Evolutionary conservation across 2,329 filamentous ascomycete genomes (phyloP), one percentile per base, ranked within the genome.

Genomic region (Phaeosphaeriaceae sp.): DNA sequence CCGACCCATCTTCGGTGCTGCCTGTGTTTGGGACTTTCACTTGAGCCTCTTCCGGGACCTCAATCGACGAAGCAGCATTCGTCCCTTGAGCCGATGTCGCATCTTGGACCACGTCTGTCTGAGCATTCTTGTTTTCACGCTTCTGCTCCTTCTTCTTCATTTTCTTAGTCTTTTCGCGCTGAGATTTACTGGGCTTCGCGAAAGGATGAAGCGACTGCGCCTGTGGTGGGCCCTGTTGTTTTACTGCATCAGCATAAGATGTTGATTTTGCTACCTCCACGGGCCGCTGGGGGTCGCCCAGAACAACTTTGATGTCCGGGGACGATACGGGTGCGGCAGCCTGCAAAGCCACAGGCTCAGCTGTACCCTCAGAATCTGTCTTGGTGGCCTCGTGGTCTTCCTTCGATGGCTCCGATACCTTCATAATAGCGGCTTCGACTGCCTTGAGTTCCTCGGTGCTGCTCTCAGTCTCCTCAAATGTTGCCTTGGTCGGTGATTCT

Each of bases 71-170:
- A 47, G 45, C 9, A 10, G 22, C 22, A 25, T 10, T 10, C 15
- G n/a, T n/a, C n/a, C 17, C 48, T 40, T 21, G 19, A 40, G 42
- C 36, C 19, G 62, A 64, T 15, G 64, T 60, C 4, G 56, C 51
- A 51, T 68, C 3, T 3, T 36, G 7, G 11, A 13, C 31, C 7
- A 36, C 31, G 31, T 36, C 31, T 13, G 31, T 11, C 31, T 36
- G 31, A 13, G 31, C 3, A 13, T 5, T 36, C 31, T 36, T 36
- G 13, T 11, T 67, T 13, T 56, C 61, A 25, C 62, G 53, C 56
- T 64, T 69, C 47, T 67, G 68, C 19, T 73, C 72, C 53, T 78
- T 79, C 57, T 77, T 77, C 63, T 75, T 78, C 22, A 71, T 69
- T 20, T 74, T 64, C 52, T 63, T 75, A 49, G 76, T 73, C 48